These are phyloP conservation scores for Pyracantha coccinea DNA, from an alignment of 331 rosid genomes.

Conservation along the genomic window DNA sequence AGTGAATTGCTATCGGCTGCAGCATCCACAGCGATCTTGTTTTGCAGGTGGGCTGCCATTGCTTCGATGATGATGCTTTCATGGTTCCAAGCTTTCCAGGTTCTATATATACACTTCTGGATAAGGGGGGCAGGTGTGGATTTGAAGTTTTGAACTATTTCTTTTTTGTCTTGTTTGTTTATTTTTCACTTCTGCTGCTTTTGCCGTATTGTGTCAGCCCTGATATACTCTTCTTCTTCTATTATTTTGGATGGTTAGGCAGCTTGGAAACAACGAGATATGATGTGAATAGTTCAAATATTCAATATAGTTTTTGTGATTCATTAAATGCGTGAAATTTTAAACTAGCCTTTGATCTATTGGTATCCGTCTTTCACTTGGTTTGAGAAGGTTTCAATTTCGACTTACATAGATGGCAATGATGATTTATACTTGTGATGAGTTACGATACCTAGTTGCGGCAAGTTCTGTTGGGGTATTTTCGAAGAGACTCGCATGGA, in stretches of 20 bases:
- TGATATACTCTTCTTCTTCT: not conserved
- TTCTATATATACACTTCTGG: not conserved
- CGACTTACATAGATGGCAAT: no score
- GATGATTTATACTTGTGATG: no score
- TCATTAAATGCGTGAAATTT: not conserved
- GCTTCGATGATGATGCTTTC: constrained; percentile 16
- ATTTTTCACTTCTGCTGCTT: not conserved
- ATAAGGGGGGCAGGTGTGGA: not conserved
- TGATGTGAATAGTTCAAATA: not conserved
- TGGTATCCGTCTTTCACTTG: no score
- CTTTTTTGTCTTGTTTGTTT: not conserved
- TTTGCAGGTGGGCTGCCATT: constrained; percentile 33
- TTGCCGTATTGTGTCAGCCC: not conserved
- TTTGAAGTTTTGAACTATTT: not conserved
- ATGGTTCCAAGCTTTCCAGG: constrained; percentile 10
- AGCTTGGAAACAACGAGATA: not conserved
- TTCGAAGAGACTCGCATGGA: no score
- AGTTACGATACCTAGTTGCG: no score
- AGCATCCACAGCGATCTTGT: constrained; percentile 18
- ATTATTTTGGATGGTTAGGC: constrained; percentile 6
- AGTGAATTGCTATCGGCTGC: constrained; percentile 25
- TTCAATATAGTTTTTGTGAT: not conserved
- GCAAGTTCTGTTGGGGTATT: no score
- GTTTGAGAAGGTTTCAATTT: no score
- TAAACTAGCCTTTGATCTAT: not conserved